A percentile compares a stretch with the other conserved stretches of the same genome.
Conservation (phyloP, 192 early-diverging fungal species). For the Powellomyces hirtus region DNA sequence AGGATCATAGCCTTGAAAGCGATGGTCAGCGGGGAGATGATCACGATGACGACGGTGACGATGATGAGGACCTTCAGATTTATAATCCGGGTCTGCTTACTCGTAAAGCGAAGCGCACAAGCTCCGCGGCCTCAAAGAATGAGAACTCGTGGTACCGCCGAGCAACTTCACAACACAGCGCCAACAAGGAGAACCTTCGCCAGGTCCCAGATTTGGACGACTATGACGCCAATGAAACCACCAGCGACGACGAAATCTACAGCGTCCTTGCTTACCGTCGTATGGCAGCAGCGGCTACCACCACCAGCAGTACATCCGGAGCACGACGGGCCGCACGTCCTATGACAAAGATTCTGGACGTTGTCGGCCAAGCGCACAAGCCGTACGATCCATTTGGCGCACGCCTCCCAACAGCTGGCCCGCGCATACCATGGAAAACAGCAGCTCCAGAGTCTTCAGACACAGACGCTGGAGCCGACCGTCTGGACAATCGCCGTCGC, state of each 20-base stretch:
- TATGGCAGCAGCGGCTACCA: slow-evolving; percentile 17
- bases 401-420: neutral
- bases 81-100: neutral
- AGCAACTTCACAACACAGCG: neutral
- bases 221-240: neutral
- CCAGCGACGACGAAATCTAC: slow-evolving; percentile 28
- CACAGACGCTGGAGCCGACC: neutral
- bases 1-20: neutral
- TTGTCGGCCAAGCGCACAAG: neutral
- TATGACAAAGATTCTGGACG: neutral
- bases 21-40: neutral
- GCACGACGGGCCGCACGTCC: neutral
- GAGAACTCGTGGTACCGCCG: neutral
- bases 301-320: neutral
- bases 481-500: neutral
- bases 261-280: slow-evolving; percentile 11
- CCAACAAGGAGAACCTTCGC: neutral
- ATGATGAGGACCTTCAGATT: neutral
- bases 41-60: neutral
- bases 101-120: neutral
- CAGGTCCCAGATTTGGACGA: neutral
- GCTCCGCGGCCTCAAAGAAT: too few relatives aligned
- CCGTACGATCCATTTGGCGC: slow-evolving; percentile 6
- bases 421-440: slow-evolving; percentile 8
- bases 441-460: neutral